Conservation (phyloP, 352 stramenopile species). For the Phytophthora hybrid region DNA sequence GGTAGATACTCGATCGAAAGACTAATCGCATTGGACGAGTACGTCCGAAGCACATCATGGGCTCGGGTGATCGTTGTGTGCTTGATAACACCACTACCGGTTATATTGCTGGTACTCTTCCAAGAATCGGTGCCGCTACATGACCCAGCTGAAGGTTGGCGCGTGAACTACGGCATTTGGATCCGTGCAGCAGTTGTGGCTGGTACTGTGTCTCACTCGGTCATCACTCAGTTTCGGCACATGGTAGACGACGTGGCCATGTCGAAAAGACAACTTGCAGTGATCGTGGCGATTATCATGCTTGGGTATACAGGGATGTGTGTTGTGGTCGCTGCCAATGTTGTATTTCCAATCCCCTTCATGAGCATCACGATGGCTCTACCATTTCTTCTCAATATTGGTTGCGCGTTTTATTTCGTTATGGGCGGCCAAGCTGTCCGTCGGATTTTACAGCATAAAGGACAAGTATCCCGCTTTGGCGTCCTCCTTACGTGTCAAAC, state of each 20-base stretch:
- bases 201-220: background rate
- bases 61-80: slow-evolving; percentile 17
- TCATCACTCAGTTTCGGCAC: slow-evolving; percentile 6
- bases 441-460: slow-evolving; percentile 3
- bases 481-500: slow-evolving; percentile 10
- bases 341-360: slow-evolving; percentile 34
- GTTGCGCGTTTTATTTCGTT: background rate
- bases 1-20: slow-evolving; percentile 34
- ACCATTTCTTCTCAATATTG: no score
- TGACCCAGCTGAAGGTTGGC: slow-evolving; percentile 26
- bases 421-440: slow-evolving; percentile 1
- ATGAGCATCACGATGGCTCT: slow-evolving; percentile 17
- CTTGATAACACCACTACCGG: slow-evolving; percentile 23
- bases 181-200: slow-evolving; percentile 4
- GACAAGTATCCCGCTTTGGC: slow-evolving; percentile 11
- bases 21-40: slow-evolving; percentile 27
- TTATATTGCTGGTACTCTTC: slow-evolving; percentile 15
- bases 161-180: slow-evolving; percentile 32
- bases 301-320: background rate
- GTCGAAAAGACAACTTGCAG: slow-evolving; percentile 7
- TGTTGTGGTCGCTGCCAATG: background rate
- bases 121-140: slow-evolving; percentile 32
- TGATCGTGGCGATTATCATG: background rate
- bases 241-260: slow-evolving; percentile 14
- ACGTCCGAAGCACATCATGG: slow-evolving; percentile 16